Base-by-base conservation (phyloP, 177 flowering plant species). In the Viscum album region DNA sequence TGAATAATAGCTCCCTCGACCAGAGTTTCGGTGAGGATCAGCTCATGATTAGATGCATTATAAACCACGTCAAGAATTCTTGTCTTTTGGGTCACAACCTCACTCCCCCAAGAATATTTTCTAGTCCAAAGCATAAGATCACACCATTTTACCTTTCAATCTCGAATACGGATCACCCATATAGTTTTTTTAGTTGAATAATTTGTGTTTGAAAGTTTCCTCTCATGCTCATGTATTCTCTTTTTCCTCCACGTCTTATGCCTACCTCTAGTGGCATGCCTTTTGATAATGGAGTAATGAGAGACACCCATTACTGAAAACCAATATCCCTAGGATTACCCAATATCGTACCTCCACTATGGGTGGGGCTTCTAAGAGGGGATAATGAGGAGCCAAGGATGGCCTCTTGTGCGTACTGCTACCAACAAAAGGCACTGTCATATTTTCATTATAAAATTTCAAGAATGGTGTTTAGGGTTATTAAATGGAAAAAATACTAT, bases 121-220 rank as follows among this genome's bases (percentile, higher is more conserved):
- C 83, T 84, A 30, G 84, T 81, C 61, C 81, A 83, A 56, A 81
- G 78, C 66, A 82, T 80, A 71, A 84, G 33, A 2, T 82, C 85
- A 68, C 85, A 76, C 86, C 86, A 84, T 77, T 84, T 84, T n/a
- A 84, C 86, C 71, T 84, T 84, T 0, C 86, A 85, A 34, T 85
- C 86, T 10, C 85, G 69, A 43, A 84, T 85, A 43, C 86, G 69
- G 2, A 82, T 69, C 52, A 85, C 79, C 75, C 86, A 71, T 8
- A 84, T 82, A n/a, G 85, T 82, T 74, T 84, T 84, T 80, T 79
- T 78, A 71, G 79, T 82, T 5, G 81, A 80, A 24, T 82, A 70
- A 79, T 81, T 83, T 7, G 85, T 83, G 69, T 75, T 81, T 8
- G 81, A 84, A 0, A 84, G 72, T 56, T 83, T 85, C 71, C 86